Evolutionary conservation across 2,329 filamentous ascomycete species (phyloP), one percentile per base, ranked within the genome.

Genomic region (Exophiala calicioides): DNA sequence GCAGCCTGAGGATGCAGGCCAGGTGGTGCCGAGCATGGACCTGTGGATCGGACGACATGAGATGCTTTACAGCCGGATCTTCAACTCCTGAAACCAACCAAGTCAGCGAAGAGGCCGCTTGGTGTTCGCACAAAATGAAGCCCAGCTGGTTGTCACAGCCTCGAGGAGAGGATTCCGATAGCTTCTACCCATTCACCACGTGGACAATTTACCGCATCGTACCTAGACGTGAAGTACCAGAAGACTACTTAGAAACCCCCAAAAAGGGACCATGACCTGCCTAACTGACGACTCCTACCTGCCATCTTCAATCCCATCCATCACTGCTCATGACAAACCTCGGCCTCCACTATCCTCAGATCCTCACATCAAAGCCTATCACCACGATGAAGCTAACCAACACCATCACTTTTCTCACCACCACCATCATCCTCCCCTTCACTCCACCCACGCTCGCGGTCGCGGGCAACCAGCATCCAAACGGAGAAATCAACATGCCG

Each of bases 21-120:
- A 84, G 56, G 74, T 74, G 27, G 77, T 82, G n/a, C 80, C 81
- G 2, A 70, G 73, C 8, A 71, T 83, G 65, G 81, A 85, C 69
- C 61, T 85, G 5, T 85, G 81, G 81, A 71, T 82, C 45, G 81
- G 81, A 1, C 70, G 81, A 54, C 81, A 85, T 63, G 81, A 85
- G 65, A 68, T 82, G 61, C 65, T 85, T 30, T 85, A 85, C 63
- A 82, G 79, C 58, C 70, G 81, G 50, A 84, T 85, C 46, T 85
- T 85, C 63, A 85, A 85, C 65, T 84, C 81, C 39, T 84, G 58
- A 68, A 27, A n/a, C n/a, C n/a, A n/a, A n/a, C n/a, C n/a, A n/a
- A n/a, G n/a, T n/a, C 9, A 32, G 16, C 10, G 16, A 16, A 15
- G 29, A 33, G 16, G 39, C 9, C 19, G 8, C n/a, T n/a, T n/a